Evolutionary conservation across 148 eudicot genomes (phyloP), one percentile per base, ranked within the genome.

Genomic region (Chenopodium suecicum): DNA sequence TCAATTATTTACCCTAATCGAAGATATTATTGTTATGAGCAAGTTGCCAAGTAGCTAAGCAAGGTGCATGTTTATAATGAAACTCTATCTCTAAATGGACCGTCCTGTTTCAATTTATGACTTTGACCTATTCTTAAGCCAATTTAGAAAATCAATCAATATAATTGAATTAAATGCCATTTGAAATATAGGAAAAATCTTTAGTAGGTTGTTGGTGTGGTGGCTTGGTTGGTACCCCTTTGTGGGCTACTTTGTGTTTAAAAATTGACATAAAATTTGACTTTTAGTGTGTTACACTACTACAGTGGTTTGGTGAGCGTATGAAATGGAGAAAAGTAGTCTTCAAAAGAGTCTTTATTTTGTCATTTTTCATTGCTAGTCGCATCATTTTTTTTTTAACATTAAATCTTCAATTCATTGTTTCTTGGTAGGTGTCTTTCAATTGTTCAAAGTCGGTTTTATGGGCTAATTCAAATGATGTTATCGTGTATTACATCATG

Each of bases 401-500:
- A 37, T 32, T 71, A 9, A 9, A 41, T 44, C 17, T 11, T 48
- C 44, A 41, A 41, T 41, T 41, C 13, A 3, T 50, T 25, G 63
- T 74, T 67, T 67, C 70, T 9, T 3, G 77, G 41, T 74, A 74
- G 77, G 77, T 52, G n/a, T 25, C 22, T 25, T 9, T 73, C 60
- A 23, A 1, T 12, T 47, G 34, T 11, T 27, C 62, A 23, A 73
- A 44, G 14, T 44, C 58, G 48, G 5, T 74, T 48, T 48, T 44
- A 74, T 63, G 64, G 52, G 52, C 20, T n/a, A 77, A 60, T 70
- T 77, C 79, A 62, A 63, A 60, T 44, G 31, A 34, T 62, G 4
- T 11, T 37, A 77, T 60, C 79, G n/a, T 0, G 12, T 56, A 56
- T 3, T 54, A 16, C 4, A 60, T 63, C 12, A 60, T 77, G 27